Evolutionary conservation across 192 early-diverging fungal genomes (phyloP).

Genomic region (Piromyces sp.): DNA sequence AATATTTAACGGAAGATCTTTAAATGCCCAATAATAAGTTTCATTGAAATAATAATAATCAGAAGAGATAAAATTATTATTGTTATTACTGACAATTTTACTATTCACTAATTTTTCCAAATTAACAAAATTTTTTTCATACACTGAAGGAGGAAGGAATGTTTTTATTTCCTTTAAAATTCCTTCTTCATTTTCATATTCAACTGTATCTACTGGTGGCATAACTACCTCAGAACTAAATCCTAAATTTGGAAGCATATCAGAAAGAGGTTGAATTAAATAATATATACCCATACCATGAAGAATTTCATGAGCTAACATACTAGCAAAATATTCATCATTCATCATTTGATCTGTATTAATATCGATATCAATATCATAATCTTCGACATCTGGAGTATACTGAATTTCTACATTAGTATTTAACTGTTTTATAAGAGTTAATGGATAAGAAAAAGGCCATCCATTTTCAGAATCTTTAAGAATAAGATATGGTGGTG

Average conservation of each 20-base stretch:
- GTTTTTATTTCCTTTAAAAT: neutral
- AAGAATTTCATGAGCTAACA: neutral
- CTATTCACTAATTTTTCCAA: neutral
- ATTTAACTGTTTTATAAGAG: neutral
- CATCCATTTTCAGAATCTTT: neutral
- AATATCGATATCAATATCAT: neutral
- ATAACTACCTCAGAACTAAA: neutral
- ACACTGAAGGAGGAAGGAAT: neutral
- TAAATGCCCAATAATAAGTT: neutral
- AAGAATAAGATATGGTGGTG: neutral
- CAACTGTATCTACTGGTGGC: neutral
- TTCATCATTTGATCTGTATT: neutral
- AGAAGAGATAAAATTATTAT: neutral
- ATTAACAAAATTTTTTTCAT: neutral
- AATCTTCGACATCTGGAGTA: neutral
- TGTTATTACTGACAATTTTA: neutral
- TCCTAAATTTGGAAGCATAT: neutral
- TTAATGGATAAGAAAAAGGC: neutral
- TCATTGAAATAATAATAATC: neutral
- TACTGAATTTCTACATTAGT: neutral
- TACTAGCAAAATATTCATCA: neutral
- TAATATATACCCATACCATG: neutral
- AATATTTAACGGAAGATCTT: neutral
- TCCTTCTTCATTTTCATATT: neutral
- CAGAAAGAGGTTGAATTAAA: neutral